Evolutionary conservation across 2,329 filamentous ascomycete genomes (phyloP), one percentile per base, ranked within the genome.

Genomic region (Diaporthe humulicola): DNA sequence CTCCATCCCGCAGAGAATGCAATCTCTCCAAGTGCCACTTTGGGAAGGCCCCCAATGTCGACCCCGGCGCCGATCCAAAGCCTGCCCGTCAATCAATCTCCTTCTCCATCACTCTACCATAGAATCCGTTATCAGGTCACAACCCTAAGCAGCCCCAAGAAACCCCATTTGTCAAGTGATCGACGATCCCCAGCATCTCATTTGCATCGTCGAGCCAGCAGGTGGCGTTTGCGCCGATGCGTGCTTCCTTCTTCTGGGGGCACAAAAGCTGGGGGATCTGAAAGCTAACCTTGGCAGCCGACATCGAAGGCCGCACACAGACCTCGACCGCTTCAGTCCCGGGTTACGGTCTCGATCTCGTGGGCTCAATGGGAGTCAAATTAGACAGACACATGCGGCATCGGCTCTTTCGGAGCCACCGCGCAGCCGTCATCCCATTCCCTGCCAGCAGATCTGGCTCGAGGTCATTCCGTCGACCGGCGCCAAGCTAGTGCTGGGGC

Each of bases 1-100:
- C 54, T 45, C 70, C 42, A 72, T 42, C 57, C 40, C 57, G 40
- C 36, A 33, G 25, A 52, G 6, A 56, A 25, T 33, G 70, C 57
- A 72, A 72, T 72, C 25, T 72, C 70, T 60, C 70, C 42, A 36
- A 14, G 22, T 64, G 36, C 70, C 70, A 64, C 36, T 64, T 72
- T 28, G 45, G 70, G 70, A 72, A 72, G 50, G 33, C 36, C 58
- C 45, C 60, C 70, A 56, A 56, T 54, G 36, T 64, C 70, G 28
- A 72, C 70, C 57, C 70, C 58, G 12, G 57, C 70, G 45, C 57
- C 57, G 70, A 72, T 64, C 57, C 33, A 54, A 2, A 36, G 38
- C 22, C 33, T 52, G 42, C n/a, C 48, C 45, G 33, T 72, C 57
- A 64, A 64, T 42, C 57, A 61, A 45, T 22, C 42, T 14, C 28